phyloP scores from a whole-genome alignment of 169 alveolate species.

The Plasmodium relictum region DNA sequence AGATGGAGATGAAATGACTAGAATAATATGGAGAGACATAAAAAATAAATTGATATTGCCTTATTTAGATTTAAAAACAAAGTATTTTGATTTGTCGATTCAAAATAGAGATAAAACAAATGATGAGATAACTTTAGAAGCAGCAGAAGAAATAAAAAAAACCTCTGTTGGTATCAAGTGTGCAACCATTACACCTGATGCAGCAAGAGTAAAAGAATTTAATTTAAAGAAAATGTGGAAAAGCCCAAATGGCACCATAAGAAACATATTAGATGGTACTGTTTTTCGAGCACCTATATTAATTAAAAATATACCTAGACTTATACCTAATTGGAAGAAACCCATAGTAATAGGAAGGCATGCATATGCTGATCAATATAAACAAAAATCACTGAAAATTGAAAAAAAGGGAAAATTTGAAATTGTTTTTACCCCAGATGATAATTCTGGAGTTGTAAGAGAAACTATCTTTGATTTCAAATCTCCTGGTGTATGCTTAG shows the following conservation, averaged over 20 bases:
- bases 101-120: slow-evolving; percentile 94
- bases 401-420: slow-evolving; percentile 92
- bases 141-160: slow-evolving; percentile 94
- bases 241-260: slow-evolving; percentile 96
- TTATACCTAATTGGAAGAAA: slow-evolving; percentile 94
- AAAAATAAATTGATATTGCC: slow-evolving; percentile 94
- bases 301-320: slow-evolving; percentile 92
- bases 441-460: slow-evolving; percentile 78
- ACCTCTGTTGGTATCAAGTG: slow-evolving; percentile 95
- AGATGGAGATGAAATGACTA: slow-evolving; percentile 98
- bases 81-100: slow-evolving; percentile 94
- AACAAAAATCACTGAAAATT: slow-evolving; percentile 90
- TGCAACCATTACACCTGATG: slow-evolving; percentile 98
- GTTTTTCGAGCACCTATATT: slow-evolving; percentile 96
- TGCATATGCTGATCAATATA: slow-evolving; percentile 97
- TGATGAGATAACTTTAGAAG: slow-evolving; percentile 96
- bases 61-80: slow-evolving; percentile 91
- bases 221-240: slow-evolving; percentile 95
- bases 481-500: slow-evolving; percentile 92
- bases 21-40: slow-evolving; percentile 94
- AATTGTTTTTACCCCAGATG: slow-evolving; percentile 89
- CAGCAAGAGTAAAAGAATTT: slow-evolving; percentile 95
- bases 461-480: slow-evolving; percentile 82
- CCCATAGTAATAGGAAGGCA: slow-evolving; percentile 97
- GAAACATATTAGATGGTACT: slow-evolving; percentile 95